Percentiles rank a stretch among this genome's conserved stretches.
Evolutionary conservation across 768 basidiomycete species (phyloP).

Genomic region (Kwoniella heveanensis): DNA sequence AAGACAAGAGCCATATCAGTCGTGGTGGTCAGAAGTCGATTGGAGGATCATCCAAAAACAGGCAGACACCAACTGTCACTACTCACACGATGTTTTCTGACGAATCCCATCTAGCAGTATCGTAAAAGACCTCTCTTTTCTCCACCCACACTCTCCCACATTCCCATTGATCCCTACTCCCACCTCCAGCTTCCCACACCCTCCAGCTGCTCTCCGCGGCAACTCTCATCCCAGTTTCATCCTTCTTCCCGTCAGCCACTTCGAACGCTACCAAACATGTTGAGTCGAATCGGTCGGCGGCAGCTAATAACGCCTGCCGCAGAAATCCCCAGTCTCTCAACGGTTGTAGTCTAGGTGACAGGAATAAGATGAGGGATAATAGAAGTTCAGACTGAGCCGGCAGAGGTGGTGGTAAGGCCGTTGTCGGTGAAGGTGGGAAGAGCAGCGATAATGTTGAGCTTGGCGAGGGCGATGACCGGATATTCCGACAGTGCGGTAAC

Average conservation of each 20-base stretch:
- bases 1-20: too few species aligned
- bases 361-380: conserved; percentile 71
- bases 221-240: conserved; percentile 77
- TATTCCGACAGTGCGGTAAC: conserved; percentile 53
- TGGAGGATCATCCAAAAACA: too few species aligned
- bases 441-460: conserved; percentile 66
- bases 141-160: conserved; percentile 94
- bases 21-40: too few species aligned
- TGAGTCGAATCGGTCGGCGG: conserved; percentile 86
- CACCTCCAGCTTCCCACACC: conserved; percentile 64
- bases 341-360: conserved; percentile 72
- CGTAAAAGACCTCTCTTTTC: conserved; percentile 91
- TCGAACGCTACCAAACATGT: conserved; percentile 85
- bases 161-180: conserved; percentile 68
- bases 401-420: conserved; percentile 55
- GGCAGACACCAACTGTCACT: too few species aligned
- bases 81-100: conserved; percentile 66
- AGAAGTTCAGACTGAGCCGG: conserved; percentile 69
- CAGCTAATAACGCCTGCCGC: conserved; percentile 68
- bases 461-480: conserved; percentile 64
- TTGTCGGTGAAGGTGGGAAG: conserved; percentile 54
- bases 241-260: conserved; percentile 70
- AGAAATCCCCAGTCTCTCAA: conserved; percentile 68
- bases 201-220: conserved; percentile 85
- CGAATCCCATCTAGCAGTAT: conserved; percentile 75